phyloP scores from a whole-genome alignment of 1,284 basidiomycete species.

The Limonomyces culmigenus region DNA sequence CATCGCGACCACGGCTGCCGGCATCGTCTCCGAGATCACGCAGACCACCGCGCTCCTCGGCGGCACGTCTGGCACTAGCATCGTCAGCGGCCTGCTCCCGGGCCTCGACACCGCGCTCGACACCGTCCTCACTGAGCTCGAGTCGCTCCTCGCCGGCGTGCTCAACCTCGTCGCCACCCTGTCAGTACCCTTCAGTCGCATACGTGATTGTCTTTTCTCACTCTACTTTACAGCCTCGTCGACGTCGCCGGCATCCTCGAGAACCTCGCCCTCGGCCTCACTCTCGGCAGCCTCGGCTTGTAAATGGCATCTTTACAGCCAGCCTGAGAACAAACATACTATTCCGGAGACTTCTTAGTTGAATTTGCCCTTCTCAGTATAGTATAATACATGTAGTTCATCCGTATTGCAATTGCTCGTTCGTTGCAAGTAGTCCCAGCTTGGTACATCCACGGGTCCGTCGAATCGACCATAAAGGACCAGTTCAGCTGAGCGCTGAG shows the following conservation, averaged over 20 bases:
- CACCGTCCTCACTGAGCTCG: constrained; percentile 13
- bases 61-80: not conserved
- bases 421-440: too few relatives aligned
- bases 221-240: constrained; percentile 9
- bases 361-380: too few relatives aligned
- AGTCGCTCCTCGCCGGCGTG: constrained; percentile 14
- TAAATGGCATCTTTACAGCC: constrained; percentile 4
- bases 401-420: too few relatives aligned
- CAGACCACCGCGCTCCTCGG: too few relatives aligned
- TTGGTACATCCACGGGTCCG: too few relatives aligned
- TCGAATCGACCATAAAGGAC: too few relatives aligned
- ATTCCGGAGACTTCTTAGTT: too few relatives aligned
- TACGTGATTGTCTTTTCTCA: not conserved
- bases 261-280: constrained; percentile 11
- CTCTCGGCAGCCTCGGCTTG: constrained; percentile 12
- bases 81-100: constrained; percentile 4
- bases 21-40: too few relatives aligned
- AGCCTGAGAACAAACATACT: not conserved
- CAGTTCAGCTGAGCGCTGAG: too few relatives aligned
- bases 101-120: constrained; percentile 14
- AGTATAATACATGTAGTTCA: too few relatives aligned
- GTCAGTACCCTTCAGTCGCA: too few relatives aligned
- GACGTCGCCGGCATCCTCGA: constrained; percentile 10
- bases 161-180: constrained; percentile 14
- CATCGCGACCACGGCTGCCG: constrained; percentile 12